Conservation (phyloP, 805 yeast genomes). For the Metschnikowia kunwiensis region DNA sequence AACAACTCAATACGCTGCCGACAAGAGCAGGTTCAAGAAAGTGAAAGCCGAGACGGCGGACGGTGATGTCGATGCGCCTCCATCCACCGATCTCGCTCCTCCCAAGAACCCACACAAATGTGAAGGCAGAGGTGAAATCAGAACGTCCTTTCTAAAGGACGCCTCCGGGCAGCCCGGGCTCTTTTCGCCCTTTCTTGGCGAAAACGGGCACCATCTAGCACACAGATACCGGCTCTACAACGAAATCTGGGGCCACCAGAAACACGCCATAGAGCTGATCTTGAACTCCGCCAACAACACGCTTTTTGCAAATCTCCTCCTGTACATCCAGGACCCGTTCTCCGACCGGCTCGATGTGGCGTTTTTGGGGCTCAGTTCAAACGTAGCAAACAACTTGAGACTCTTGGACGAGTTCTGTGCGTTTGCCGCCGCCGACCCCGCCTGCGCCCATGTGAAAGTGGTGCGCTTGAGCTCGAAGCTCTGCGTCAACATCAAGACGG, state of each 20-base stretch:
- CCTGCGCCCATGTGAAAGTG: conserved; percentile 17
- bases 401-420: conserved; percentile 34
- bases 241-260: conserved; percentile 30
- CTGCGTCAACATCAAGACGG: conserved; percentile 33
- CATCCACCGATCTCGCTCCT: no score
- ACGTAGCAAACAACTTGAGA: conserved; percentile 40
- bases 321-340: conserved; percentile 21
- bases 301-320: conserved; percentile 26
- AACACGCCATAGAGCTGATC: conserved; percentile 25
- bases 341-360: conserved; percentile 28
- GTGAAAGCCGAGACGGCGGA: no score
- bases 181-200: no score
- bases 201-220: conserved; percentile 20
- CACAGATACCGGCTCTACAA: conserved; percentile 25
- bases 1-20: no score
- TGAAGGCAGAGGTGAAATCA: no score
- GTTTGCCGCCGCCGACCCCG: conserved; percentile 15
- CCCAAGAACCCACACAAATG: no score
- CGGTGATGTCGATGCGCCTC: no score
- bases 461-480: conserved; percentile 31
- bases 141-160: no score
- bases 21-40: no score
- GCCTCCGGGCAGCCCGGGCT: no score
- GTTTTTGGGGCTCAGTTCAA: conserved; percentile 36
- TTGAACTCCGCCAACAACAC: conserved; percentile 32